Evolutionary conservation across 192 early-diverging fungal genomes (phyloP), one percentile per base, ranked within the genome.

Genomic region (Phycomyces blakesleeanus): DNA sequence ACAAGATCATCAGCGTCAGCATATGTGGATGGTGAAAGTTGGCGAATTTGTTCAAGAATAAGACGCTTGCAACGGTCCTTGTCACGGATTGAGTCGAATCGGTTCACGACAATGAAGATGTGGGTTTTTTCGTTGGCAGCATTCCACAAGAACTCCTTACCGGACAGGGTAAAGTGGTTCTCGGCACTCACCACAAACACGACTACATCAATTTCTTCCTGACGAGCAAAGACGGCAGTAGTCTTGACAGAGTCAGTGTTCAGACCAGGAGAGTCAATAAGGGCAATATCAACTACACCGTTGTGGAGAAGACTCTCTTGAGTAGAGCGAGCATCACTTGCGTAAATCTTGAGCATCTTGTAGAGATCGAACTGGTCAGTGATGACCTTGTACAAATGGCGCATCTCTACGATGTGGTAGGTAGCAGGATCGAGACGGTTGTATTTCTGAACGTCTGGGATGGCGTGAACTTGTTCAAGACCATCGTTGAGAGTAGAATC

Each of bases 131-230:
- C 97, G 75, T 97, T 97, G 49, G 93, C 93, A 7, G 97, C 97
- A 65, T 87, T 97, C 64, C 87, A 84, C 74, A 99, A 81, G 75
- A 99, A 99, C 81, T 99, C 92, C 60, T 93, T 89, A 24, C 94
- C 96, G 37, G 94, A 97, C 40, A 99, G 83, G 3, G 97, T 99
- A 72, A 99, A 98, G 76, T 99, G 97, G 74, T 99, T 99, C 76
- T 97, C 97, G 14, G 97, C 95, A 74, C 94, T 94, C 57, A 99
- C 97, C 20, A 99, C 92, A 85, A 99, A 99, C 1, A 99, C 91
- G 63, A 99, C 90, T 18, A 98, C 97, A 73, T 99, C 97, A 72
- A 99, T 99, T 73, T 96, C 95, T 72, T 98, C 93, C 75, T 99
- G 97, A 56, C 94, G 88, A 12, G 95, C 91, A 87, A 99, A 98